Evolutionary conservation across 2,329 filamentous ascomycete genomes (phyloP), one percentile per base, ranked within the genome.

Genomic region (Cladosporium cucumerinum): DNA sequence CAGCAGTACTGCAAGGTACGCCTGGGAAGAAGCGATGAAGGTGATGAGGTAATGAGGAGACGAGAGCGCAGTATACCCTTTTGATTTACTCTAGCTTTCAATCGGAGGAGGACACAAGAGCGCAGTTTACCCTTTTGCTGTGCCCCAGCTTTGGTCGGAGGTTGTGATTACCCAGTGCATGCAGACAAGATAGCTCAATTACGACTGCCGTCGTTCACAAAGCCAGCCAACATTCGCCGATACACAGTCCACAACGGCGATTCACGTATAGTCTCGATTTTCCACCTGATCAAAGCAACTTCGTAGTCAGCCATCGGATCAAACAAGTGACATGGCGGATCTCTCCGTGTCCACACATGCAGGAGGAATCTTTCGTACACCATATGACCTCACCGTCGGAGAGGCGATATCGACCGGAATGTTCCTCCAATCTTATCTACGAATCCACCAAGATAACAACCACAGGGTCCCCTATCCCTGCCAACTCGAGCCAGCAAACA

Each of bases 1-100:
- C 79, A 23, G 80, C 80, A 36, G 79, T 88, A 32, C 75, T 89
- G 49, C 79, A 78, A 36, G 78, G 79, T 61, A 81, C 78, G 51
- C 80, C 81, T 18, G 74, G 71, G 67, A 76, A 74, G 69, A 68
- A 64, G 34, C 72, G 66, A 8, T 51, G 59, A 54, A n/a, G 14
- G 1, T 55, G 59, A 21, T 14, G 30, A 21, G n/a, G 30, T 14
- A 7, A 32, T 10, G n/a, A 32, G 51, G 32, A 55, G 54, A 58
- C 1, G 18, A 8, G 32, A 43, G n/a, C 34, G 34, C 46, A n/a
- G 25, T 43, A 62, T 62, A 62, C 59, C 59, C 59, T 55, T 62
- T 62, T 62, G 59, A 32, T 43, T 62, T 26, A 25, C 55, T n/a
- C 21, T 28, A 30, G 23, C 36, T 58, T 58, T 58, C 26, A 30